Conservation (phyloP, 2,329 filamentous ascomycete genomes). For the Neofusicoccum kwambonambiense region DNA sequence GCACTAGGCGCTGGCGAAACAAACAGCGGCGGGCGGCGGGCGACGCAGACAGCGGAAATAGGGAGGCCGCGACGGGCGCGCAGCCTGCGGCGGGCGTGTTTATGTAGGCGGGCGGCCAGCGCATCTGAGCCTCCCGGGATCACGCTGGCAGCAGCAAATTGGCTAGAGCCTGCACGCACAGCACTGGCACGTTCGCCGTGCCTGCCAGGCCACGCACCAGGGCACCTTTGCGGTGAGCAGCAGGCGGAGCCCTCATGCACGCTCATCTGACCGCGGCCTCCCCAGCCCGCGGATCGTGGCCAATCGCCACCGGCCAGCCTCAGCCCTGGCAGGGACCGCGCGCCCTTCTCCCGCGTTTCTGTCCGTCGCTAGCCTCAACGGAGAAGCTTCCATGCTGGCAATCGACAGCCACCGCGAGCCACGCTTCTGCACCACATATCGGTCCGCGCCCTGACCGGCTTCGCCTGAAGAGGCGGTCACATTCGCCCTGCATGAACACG, state of each 20-base stretch:
- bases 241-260: conserved; percentile 13
- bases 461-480: conserved; percentile 11
- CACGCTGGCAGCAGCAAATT: conserved; percentile 16
- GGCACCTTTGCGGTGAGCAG: conserved; percentile 14
- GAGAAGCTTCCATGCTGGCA: conserved; percentile 9
- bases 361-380: conserved; percentile 13
- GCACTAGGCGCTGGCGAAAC: conserved; percentile 13
- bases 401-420: background rate
- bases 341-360: conserved; percentile 13
- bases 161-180: conserved; percentile 1
- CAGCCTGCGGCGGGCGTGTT: conserved; percentile 6
- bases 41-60: background rate
- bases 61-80: conserved; percentile 9
- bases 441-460: background rate
- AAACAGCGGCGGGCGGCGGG: background rate
- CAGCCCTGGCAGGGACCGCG: conserved; percentile 13
- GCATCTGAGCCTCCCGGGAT: conserved; percentile 15
- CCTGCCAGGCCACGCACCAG: background rate
- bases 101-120: conserved; percentile 14
- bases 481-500: conserved; percentile 16
- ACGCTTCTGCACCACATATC: background rate
- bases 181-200: conserved; percentile 4
- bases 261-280: conserved; percentile 12
- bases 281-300: background rate
- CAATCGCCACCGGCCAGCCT: conserved; percentile 2